Evolutionary conservation across 2,329 filamentous ascomycete species (phyloP), one percentile per base, ranked within the genome.

Genomic region (Keithomyces neogunnii): DNA sequence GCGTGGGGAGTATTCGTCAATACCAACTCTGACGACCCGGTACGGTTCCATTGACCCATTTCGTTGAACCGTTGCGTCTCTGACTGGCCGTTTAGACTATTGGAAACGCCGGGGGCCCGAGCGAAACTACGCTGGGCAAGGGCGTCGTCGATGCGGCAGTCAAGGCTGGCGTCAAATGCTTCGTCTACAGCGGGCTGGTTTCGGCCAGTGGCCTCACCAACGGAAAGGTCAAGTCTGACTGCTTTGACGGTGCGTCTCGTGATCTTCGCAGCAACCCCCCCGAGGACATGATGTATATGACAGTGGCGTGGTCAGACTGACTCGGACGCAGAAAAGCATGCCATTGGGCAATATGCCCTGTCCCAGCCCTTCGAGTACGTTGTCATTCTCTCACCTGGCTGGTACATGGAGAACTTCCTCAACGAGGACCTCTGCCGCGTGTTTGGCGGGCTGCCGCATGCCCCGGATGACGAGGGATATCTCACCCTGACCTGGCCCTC

Each of bases 381-480:
- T 33, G 55, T 55, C 10, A 55, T 61, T 38, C 60, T 65, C 39
- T 54, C 55, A n/a, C 53, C 66, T 1, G 64, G 59, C 3, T 70
- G 65, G 65, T 71, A 63, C 50, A 55, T 69, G 26, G 67, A 70
- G 48, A 50, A 50, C 40, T 44, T 50, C 11, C 13, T 50, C 13
- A 9, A 64, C 64, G 48, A 57, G 2, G 62, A 67, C 9, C 48
- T 64, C 1, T 60, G 63, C 0, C 57, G 60, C 1, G n/a, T 50
- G 11, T 43, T 50, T n/a, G 48, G 48, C 32, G 69, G 69, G 4
- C 69, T 70, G 28, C 67, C 67, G 0, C 56, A 55, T 11, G 48
- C 56, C 8, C 57, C 60, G 0, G 61, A 68, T 19, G 55, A 57
- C 1, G 65, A 69, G 3, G 66, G 66, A 3, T 57, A 53, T n/a